Percentiles rank a stretch among this genome's conserved stretches.
Evolutionary conservation across 768 basidiomycete genomes (phyloP).

Genomic region (Bullera alba): DNA sequence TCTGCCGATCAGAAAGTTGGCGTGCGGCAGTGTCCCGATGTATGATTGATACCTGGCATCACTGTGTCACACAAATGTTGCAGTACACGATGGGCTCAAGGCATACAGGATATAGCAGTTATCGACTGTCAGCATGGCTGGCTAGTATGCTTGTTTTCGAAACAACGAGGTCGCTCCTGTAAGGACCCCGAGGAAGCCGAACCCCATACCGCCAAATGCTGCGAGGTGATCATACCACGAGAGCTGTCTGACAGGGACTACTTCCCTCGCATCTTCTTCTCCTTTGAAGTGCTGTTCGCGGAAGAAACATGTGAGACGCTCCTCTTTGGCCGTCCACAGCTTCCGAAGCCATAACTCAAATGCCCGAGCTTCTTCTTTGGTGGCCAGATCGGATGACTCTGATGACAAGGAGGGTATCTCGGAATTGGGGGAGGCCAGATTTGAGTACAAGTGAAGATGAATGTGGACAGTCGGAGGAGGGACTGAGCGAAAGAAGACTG

Average conservation of each 20-base stretch:
- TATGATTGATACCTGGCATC: no score
- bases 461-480: slow-evolving; percentile 81
- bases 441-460: slow-evolving; percentile 67
- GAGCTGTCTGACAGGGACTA: slow-evolving; percentile 27
- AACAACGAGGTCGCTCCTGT: no score
- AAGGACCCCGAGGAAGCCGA: slow-evolving; percentile 4
- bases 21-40: no score
- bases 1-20: no score
- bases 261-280: slow-evolving; percentile 23
- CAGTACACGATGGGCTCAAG: no score
- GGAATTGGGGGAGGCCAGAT: slow-evolving; percentile 49
- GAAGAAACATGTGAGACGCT: slow-evolving; percentile 62
- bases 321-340: slow-evolving; percentile 81
- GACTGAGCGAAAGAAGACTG: slow-evolving; percentile 72
- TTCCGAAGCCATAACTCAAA: slow-evolving; percentile 81
- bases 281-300: slow-evolving; percentile 54
- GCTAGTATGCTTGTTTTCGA: no score
- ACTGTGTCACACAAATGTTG: no score
- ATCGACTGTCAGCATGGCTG: no score
- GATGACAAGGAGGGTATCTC: slow-evolving; percentile 47
- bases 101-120: no score
- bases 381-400: slow-evolving; percentile 43
- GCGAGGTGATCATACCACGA: slow-evolving; percentile 35
- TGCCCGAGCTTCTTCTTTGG: slow-evolving; percentile 54
- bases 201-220: slow-evolving; percentile 29